Percentiles rank a stretch among this genome's conserved stretches.
phyloP scores from a whole-genome alignment of 2,329 filamentous ascomycete species.

The Penicillium griseofulvum region DNA sequence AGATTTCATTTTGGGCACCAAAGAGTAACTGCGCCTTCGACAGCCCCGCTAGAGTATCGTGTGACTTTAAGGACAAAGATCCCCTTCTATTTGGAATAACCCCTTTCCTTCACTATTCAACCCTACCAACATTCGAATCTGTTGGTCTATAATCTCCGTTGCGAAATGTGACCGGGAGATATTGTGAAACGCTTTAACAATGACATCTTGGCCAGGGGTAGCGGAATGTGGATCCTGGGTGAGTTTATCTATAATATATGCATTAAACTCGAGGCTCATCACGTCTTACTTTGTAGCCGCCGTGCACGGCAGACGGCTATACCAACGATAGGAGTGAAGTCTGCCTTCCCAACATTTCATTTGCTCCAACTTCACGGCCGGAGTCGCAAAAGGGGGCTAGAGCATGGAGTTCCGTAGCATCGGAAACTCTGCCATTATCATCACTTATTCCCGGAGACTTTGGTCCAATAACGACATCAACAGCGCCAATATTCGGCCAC shows the following conservation, averaged over 20 bases:
- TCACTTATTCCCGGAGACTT: neutral
- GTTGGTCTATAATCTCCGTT: neutral
- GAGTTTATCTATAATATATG: neutral
- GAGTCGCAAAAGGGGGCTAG: neutral
- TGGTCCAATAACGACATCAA: neutral
- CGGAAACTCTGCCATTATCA: neutral
- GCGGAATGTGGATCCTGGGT: slow-evolving; percentile 1
- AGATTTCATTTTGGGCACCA: neutral
- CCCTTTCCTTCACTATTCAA: too few species aligned
- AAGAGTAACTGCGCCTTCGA: slow-evolving; percentile 1
- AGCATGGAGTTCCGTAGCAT: neutral
- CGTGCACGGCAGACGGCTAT: neutral
- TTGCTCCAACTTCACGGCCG: neutral
- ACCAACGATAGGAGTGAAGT: neutral
- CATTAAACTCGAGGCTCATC: neutral
- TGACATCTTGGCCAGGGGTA: slow-evolving; percentile 7
- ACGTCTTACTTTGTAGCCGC: neutral
- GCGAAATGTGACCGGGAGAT: neutral
- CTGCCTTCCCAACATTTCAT: neutral
- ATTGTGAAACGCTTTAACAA: neutral
- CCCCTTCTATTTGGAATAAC: neutral
- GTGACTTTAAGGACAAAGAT: neutral
- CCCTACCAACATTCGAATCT: neutral
- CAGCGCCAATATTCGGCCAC: neutral
- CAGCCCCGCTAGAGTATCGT: neutral